phyloP scores from a whole-genome alignment of 2,329 filamentous ascomycete genomes.

The Phyllosticta paracitricarpa region DNA sequence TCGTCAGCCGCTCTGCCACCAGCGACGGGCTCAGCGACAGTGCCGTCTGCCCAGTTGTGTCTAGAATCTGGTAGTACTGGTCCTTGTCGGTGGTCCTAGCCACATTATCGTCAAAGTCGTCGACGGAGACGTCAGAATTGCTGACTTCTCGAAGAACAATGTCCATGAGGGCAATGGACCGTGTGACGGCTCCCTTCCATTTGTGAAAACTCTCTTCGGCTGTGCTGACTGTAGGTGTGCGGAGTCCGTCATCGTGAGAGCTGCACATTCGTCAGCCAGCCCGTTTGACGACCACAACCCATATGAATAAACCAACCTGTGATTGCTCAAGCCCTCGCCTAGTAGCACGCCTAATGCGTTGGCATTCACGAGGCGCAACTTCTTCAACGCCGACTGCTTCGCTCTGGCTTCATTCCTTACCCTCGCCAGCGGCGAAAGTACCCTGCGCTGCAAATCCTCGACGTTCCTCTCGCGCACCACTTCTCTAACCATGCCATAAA shows the following conservation, averaged over 20 bases:
- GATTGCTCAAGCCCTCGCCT: slow-evolving; percentile 65
- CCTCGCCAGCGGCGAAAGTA: slow-evolving; percentile 69
- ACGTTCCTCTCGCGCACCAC: slow-evolving; percentile 66
- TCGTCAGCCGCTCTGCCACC: slow-evolving; percentile 56
- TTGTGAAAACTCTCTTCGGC: slow-evolving; percentile 38
- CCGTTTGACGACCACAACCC: slow-evolving; percentile 14
- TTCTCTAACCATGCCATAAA: slow-evolving; percentile 71
- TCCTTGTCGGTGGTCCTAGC: slow-evolving; percentile 41
- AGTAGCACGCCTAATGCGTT: slow-evolving; percentile 80
- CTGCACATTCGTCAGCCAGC: slow-evolving; percentile 35
- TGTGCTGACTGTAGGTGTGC: slow-evolving; percentile 31
- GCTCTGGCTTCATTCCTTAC: slow-evolving; percentile 63
- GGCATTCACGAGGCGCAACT: slow-evolving; percentile 69
- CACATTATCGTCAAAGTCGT: slow-evolving; percentile 47
- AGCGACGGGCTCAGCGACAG: slow-evolving; percentile 37
- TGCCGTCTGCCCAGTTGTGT: slow-evolving; percentile 18
- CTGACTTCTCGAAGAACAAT: slow-evolving; percentile 67
- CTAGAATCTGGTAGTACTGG: slow-evolving; percentile 34
- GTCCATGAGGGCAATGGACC: slow-evolving; percentile 77
- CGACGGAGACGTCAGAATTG: slow-evolving; percentile 45
- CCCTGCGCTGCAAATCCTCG: slow-evolving; percentile 56
- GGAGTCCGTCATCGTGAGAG: slow-evolving; percentile 48
- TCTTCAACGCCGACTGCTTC: slow-evolving; percentile 63
- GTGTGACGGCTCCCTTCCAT: slow-evolving; percentile 68
- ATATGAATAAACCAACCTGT: slow-evolving; percentile 25